phyloP scores from a whole-genome alignment of 352 stramenopile species.

The Pythium dissimile region DNA sequence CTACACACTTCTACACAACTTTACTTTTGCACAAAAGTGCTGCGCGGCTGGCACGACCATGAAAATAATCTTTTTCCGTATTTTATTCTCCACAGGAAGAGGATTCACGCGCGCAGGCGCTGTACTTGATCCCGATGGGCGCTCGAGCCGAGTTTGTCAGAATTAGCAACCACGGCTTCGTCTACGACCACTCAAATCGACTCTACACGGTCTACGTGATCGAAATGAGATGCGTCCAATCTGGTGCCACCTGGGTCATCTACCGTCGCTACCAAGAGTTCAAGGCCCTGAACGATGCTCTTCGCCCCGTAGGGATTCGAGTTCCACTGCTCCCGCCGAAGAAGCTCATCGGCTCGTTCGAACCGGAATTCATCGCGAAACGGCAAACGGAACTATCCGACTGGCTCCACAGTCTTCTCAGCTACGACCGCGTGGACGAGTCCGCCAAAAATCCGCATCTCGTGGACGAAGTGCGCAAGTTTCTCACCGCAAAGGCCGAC shows the following conservation, averaged over 20 bases:
- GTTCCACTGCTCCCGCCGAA: constrained; percentile 76
- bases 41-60: too few species aligned
- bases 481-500: constrained; percentile 79
- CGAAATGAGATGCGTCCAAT: constrained; percentile 76
- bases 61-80: too few species aligned
- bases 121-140: constrained; percentile 73
- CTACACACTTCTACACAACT: too few species aligned
- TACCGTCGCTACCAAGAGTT: constrained; percentile 86
- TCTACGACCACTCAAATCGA: constrained; percentile 66
- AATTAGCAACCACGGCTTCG: constrained; percentile 72
- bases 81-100: constrained; percentile 40
- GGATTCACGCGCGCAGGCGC: constrained; percentile 71
- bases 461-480: constrained; percentile 73
- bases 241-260: constrained; percentile 71
- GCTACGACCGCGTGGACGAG: constrained; percentile 71
- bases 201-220: constrained; percentile 80
- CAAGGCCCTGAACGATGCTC: constrained; percentile 65
- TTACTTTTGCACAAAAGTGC: too few species aligned
- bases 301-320: constrained; percentile 62
- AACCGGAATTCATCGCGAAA: constrained; percentile 76
- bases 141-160: constrained; percentile 71
- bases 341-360: constrained; percentile 82
- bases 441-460: constrained; percentile 74
- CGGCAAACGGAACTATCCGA: constrained; percentile 63
- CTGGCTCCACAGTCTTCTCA: constrained; percentile 64